Evolutionary conservation across 176 grass and related monocot species (phyloP).

Genomic region (Avena insularis): DNA sequence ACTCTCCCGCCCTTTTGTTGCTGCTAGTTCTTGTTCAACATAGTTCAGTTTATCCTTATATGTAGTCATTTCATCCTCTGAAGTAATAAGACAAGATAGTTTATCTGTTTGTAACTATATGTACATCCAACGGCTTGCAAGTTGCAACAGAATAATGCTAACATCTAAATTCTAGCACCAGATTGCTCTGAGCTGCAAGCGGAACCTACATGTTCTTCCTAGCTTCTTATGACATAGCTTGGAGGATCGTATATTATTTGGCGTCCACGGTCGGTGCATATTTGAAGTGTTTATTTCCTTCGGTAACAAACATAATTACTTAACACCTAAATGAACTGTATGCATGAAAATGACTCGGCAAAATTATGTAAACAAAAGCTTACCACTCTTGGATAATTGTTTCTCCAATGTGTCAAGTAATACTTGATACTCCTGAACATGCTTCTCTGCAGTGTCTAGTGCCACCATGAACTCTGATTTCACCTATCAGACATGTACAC

Average conservation of each 20-base stretch:
- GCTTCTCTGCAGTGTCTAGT: constrained; percentile 69
- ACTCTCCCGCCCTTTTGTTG: constrained; percentile 78
- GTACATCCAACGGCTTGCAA: constrained; percentile 24
- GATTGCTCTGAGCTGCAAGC: constrained; percentile 27
- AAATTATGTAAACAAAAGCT: constrained; percentile 32
- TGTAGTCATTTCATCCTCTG: constrained; percentile 79
- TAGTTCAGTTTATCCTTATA: constrained; percentile 64
- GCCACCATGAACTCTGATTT: constrained; percentile 91
- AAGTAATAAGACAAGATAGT: constrained; percentile 34
- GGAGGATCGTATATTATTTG: background rate
- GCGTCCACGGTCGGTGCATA: background rate
- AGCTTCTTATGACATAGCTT: background rate
- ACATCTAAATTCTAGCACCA: constrained; percentile 8
- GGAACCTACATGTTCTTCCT: constrained; percentile 8
- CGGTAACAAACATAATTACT: background rate
- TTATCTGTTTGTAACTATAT: background rate
- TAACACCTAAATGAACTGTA: constrained; percentile 24
- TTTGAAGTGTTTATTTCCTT: background rate
- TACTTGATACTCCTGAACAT: constrained; percentile 70
- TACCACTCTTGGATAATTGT: constrained; percentile 74
- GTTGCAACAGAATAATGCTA: constrained; percentile 30
- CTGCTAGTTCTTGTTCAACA: constrained; percentile 87
- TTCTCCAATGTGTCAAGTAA: constrained; percentile 55
- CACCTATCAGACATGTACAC: constrained; percentile 56
- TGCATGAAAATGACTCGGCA: background rate